phyloP scores from a whole-genome alignment of 2,329 filamentous ascomycete species.

The Proliferodiscus dingleyae region DNA sequence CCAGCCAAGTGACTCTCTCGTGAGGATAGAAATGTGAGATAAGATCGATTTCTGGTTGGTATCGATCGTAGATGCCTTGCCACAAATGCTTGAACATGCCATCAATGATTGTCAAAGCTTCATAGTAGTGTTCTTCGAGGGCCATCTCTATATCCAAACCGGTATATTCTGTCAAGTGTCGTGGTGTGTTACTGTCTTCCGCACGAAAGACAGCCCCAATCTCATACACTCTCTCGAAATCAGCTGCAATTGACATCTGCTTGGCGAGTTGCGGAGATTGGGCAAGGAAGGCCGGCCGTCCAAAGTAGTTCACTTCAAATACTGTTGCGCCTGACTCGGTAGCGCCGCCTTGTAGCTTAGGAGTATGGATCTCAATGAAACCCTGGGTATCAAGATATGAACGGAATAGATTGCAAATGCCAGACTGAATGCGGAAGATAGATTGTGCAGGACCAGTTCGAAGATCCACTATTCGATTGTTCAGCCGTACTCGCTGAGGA shows the following conservation, averaged over 20 bases:
- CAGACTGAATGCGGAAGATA: slow-evolving; percentile 82
- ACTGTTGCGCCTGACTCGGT: slow-evolving; percentile 90
- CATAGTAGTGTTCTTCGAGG: slow-evolving; percentile 83
- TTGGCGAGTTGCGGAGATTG: slow-evolving; percentile 91
- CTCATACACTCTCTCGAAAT: slow-evolving; percentile 86
- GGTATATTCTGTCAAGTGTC: slow-evolving; percentile 91
- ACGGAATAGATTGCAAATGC: slow-evolving; percentile 76
- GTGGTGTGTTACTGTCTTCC: slow-evolving; percentile 92
- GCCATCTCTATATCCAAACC: slow-evolving; percentile 91
- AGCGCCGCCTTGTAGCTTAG: slow-evolving; percentile 83
- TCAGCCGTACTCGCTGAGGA: slow-evolving; percentile 53
- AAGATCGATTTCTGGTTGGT: slow-evolving; percentile 67
- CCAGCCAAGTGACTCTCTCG: slow-evolving; percentile 79
- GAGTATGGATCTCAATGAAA: slow-evolving; percentile 92
- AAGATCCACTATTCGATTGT: slow-evolving; percentile 77
- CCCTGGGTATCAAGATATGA: slow-evolving; percentile 65
- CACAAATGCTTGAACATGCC: slow-evolving; percentile 76
- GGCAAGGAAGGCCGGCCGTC: slow-evolving; percentile 77
- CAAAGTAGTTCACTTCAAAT: slow-evolving; percentile 90
- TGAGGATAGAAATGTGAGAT: slow-evolving; percentile 83
- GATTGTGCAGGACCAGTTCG: slow-evolving; percentile 82
- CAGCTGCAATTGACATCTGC: slow-evolving; percentile 86
- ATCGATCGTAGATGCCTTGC: slow-evolving; percentile 63
- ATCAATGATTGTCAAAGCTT: slow-evolving; percentile 76
- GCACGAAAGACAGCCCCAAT: slow-evolving; percentile 87